Conservation (phyloP, 2,329 filamentous ascomycete species). For the Intubia oerlemansii region DNA sequence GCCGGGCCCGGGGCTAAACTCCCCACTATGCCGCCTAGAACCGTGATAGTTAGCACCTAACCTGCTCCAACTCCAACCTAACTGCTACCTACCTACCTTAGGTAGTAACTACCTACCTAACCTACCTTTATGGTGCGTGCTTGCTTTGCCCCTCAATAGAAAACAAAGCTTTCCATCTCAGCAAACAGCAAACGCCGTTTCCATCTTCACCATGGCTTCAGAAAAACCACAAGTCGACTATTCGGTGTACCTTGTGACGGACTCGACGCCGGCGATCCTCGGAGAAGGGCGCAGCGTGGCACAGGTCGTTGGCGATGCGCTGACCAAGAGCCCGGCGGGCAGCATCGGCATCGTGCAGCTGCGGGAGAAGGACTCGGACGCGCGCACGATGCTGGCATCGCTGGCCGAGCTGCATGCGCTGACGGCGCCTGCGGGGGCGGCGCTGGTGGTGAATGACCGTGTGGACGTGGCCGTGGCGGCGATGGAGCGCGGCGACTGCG, state of each 20-base stretch:
- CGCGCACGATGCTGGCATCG: conserved; percentile 45
- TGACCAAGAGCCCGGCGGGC: conserved; percentile 43
- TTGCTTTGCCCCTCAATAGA: not conserved
- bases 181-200: too few relatives aligned
- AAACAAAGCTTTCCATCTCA: not conserved
- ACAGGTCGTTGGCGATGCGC: conserved; percentile 50
- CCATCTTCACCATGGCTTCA: not conserved
- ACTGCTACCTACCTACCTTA: too few relatives aligned
- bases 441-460: conserved; percentile 81
- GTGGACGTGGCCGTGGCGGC: conserved; percentile 74
- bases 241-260: conserved; percentile 76
- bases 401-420: conserved; percentile 51
- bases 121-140: too few relatives aligned
- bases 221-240: conserved; percentile 34
- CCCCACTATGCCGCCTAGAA: too few relatives aligned
- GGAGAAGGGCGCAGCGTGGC: conserved; percentile 43
- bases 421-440: conserved; percentile 27
- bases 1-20: too few relatives aligned
- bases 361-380: conserved; percentile 69
- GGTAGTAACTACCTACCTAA: too few relatives aligned
- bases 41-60: too few relatives aligned
- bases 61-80: too few relatives aligned
- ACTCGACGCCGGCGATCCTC: conserved; percentile 73
- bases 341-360: conserved; percentile 49
- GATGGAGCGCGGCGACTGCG: conserved; percentile 65